Percentiles rank a stretch among this genome's conserved stretches.
phyloP scores from a whole-genome alignment of 2,329 filamentous ascomycete genomes.

The Exserohilum rostratum region DNA sequence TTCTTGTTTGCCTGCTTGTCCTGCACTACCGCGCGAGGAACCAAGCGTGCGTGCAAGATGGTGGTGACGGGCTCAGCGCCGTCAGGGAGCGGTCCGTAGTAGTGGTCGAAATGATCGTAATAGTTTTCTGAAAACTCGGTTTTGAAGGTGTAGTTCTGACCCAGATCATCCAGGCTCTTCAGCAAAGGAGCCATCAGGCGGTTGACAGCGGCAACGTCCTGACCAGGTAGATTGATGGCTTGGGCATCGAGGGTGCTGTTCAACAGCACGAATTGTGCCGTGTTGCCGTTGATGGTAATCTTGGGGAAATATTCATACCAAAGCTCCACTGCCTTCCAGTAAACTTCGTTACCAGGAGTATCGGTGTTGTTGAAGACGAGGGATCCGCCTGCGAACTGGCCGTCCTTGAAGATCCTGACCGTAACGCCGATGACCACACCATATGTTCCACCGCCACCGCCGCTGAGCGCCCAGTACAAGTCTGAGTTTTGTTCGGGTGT shows the following conservation, averaged over 20 bases:
- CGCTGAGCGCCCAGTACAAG: background rate
- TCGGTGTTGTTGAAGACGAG: background rate
- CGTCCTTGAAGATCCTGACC: background rate
- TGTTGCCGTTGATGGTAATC: background rate
- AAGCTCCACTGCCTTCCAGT: background rate
- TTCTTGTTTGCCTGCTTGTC: background rate
- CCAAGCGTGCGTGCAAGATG: background rate
- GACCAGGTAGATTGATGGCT: background rate
- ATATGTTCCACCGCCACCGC: background rate
- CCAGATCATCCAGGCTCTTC: background rate
- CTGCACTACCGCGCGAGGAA: background rate
- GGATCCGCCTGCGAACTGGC: background rate
- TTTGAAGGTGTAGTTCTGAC: background rate
- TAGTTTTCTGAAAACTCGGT: background rate
- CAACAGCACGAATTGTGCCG: background rate
- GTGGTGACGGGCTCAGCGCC: background rate
- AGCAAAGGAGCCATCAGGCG: background rate
- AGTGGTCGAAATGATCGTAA: background rate
- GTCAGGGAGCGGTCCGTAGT: background rate
- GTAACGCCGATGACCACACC: background rate
- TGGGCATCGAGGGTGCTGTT: background rate
- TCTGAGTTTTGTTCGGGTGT: conserved; percentile 12
- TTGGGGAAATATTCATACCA: background rate
- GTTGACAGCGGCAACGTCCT: background rate
- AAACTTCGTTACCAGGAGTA: background rate